Conservation (phyloP, 2,329 filamentous ascomycete species). For the Tolypocladium cylindrosporum region DNA sequence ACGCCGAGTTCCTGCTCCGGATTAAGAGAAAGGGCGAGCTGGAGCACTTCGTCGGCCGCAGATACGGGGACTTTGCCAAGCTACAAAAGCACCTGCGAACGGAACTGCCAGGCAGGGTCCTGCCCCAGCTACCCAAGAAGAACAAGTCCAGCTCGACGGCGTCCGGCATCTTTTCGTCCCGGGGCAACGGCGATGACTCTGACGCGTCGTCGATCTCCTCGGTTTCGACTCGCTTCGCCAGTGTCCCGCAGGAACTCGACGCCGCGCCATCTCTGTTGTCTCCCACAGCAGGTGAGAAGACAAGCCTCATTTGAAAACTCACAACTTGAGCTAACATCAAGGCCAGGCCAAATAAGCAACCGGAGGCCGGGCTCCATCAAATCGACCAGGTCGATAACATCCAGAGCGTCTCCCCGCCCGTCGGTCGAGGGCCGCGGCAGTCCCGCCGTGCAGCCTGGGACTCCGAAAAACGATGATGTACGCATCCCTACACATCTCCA, state of each 20-base stretch:
- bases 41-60: slow-evolving; percentile 70
- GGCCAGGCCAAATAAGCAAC: slow-evolving; percentile 2
- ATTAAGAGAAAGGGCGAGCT: slow-evolving; percentile 68
- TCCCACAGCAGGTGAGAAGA: slow-evolving; percentile 10
- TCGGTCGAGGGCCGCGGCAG: slow-evolving; percentile 21
- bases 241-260: slow-evolving; percentile 13
- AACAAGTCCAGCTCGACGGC: slow-evolving; percentile 72
- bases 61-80: slow-evolving; percentile 79
- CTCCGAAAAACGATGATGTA: slow-evolving; percentile 15
- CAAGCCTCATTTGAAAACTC: neutral
- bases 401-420: slow-evolving; percentile 18
- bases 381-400: slow-evolving; percentile 20
- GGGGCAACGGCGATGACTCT: slow-evolving; percentile 53
- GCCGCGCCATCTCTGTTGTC: slow-evolving; percentile 15
- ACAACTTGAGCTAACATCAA: neutral
- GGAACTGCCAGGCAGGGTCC: slow-evolving; percentile 82
- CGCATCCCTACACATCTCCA: slow-evolving; percentile 1
- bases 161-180: slow-evolving; percentile 40
- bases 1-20: slow-evolving; percentile 86
- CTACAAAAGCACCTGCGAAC: slow-evolving; percentile 70
- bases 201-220: slow-evolving; percentile 77
- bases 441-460: slow-evolving; percentile 10
- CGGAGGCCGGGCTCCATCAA: slow-evolving; percentile 16
- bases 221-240: slow-evolving; percentile 56
- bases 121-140: slow-evolving; percentile 82